Evolutionary conservation across 768 basidiomycete genomes (phyloP).

Genomic region (Pulveroboletus frians): DNA sequence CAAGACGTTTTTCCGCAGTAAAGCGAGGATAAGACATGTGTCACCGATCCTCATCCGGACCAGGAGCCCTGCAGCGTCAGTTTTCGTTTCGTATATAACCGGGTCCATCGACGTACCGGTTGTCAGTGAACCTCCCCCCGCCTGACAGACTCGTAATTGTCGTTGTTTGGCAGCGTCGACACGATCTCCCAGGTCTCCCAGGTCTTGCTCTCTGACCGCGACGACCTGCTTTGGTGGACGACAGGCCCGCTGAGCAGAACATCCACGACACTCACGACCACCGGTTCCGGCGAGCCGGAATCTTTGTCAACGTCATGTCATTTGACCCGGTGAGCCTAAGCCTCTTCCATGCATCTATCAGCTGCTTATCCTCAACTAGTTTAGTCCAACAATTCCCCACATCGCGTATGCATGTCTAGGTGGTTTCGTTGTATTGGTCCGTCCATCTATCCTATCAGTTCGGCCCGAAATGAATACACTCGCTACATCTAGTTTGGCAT

Average conservation of each 20-base stretch:
- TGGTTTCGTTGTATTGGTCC: constrained; percentile 72
- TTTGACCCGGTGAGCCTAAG: constrained; percentile 44
- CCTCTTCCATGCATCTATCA: not conserved
- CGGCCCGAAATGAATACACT: not conserved
- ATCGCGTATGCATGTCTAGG: constrained; percentile 76
- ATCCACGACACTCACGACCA: constrained; percentile 3
- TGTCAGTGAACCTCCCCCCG: not conserved
- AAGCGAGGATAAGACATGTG: constrained; percentile 12
- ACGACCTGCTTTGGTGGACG: not conserved
- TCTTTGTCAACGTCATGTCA: constrained; percentile 33
- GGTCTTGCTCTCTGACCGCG: not conserved
- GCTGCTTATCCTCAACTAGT: constrained; percentile 9
- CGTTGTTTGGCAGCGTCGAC: constrained; percentile 2
- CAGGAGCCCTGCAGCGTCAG: not conserved
- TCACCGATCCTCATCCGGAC: not conserved
- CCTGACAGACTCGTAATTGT: constrained; percentile 18
- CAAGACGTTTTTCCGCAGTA: constrained; percentile 11
- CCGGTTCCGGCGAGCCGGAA: not conserved
- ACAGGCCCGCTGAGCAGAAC: not conserved
- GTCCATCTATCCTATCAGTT: constrained; percentile 20
- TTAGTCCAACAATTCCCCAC: constrained; percentile 61
- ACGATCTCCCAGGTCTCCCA: not conserved
- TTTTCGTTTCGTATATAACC: constrained; percentile 5
- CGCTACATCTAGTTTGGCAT: constrained; percentile 69
- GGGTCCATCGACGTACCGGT: too few relatives aligned